Percentiles rank a stretch among this genome's conserved stretches.
Conservation (phyloP, 306 rosid genomes). For the Inga laurina region DNA sequence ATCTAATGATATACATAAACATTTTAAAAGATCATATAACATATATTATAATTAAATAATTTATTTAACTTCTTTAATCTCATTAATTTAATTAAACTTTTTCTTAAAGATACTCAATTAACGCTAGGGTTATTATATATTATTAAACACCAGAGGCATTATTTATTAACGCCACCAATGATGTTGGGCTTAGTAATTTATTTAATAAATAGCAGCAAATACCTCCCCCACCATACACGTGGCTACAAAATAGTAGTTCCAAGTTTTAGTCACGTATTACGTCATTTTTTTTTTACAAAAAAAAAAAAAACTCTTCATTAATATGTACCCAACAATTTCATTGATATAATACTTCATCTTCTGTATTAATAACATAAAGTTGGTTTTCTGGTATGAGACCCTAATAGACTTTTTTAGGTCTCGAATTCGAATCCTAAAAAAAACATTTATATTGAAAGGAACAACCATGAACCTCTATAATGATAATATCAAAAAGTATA, state of each 20-base stretch:
- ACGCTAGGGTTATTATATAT: too few species aligned
- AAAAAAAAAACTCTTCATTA: background rate
- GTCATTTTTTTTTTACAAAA: background rate
- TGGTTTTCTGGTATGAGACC: too few species aligned
- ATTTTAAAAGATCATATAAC: too few species aligned
- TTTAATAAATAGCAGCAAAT: background rate
- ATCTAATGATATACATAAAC: too few species aligned
- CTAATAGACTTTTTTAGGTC: too few species aligned
- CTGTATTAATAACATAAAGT: too few species aligned
- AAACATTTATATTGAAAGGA: too few species aligned
- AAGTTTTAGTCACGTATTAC: background rate
- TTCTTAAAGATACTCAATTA: too few species aligned
- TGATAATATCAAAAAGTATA: background rate
- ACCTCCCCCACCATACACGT: background rate
- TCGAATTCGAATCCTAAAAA: rapidly evolving
- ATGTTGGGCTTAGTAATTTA: background rate
- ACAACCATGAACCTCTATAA: too few species aligned
- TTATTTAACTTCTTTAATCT: too few species aligned
- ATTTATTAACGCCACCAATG: background rate
- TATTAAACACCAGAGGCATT: background rate
- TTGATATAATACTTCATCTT: background rate
- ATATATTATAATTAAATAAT: too few species aligned
- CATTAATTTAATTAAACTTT: too few species aligned
- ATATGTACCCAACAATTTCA: background rate
- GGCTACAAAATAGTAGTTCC: background rate